These are phyloP conservation scores for Solanum chmielewskii DNA, from an alignment of 257 asterid species.

Conservation along the genomic window DNA sequence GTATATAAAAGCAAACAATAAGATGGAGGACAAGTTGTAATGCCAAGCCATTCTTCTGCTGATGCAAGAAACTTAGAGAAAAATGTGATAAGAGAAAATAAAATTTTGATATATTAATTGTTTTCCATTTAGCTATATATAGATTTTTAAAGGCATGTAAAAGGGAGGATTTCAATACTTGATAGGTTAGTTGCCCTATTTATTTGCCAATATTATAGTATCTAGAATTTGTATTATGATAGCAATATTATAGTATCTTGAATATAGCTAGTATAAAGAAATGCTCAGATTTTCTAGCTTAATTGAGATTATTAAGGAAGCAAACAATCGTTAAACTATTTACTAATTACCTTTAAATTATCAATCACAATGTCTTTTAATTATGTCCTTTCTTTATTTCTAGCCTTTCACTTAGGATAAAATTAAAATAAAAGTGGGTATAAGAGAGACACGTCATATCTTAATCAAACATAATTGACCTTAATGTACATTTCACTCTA, in stretches of 20 bases:
- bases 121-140: background rate
- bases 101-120: background rate
- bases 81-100: background rate
- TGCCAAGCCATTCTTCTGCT: background rate
- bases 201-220: background rate
- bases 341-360: background rate
- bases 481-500: background rate
- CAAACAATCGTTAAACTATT: background rate
- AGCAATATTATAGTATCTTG: background rate
- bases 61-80: background rate
- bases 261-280: background rate
- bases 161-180: background rate
- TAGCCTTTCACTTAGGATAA: background rate
- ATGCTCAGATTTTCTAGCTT: background rate
- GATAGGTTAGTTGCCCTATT: constrained; percentile 10
- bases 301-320: background rate
- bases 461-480: background rate
- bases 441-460: background rate
- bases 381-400: background rate
- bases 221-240: background rate
- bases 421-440: background rate
- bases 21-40: background rate
- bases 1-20: background rate
- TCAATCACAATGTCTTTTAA: background rate
- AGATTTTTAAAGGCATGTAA: constrained; percentile 1